Evolutionary conservation across 352 stramenopile genomes (phyloP), one percentile per base, ranked within the genome.

Genomic region (Globisporangium solare): DNA sequence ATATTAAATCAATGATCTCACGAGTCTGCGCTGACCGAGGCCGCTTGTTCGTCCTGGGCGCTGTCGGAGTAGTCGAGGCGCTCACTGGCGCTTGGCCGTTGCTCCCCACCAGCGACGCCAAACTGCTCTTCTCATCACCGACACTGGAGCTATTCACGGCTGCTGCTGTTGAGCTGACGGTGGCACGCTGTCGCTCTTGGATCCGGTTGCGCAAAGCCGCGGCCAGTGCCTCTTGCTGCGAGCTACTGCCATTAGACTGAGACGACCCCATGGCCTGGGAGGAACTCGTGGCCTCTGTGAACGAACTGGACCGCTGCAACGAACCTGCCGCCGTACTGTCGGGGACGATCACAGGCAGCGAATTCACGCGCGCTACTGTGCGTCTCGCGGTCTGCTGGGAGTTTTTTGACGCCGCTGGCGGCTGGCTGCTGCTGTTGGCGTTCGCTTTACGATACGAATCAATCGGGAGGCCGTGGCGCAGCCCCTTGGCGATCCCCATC

Each of bases 1-100:
- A 74, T 21, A 74, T 74, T 47, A 74, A 51, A 55, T 71, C 67
- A 24, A 74, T 74, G 17, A 74, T 46, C n/a, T 62, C 63, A 7
- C 35, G 47, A 2, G 31, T 20, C 20, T 10, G 17, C 0, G 15
- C 22, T 18, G 32, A n/a, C 18, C 27, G 50, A 12, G 27, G 40
- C 1, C 48, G 57, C 32, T 57, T 57, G 15, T 48, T 58, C 20
- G 31, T 3, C 14, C 41, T 35, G 5, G 49, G 8, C 6, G 56
- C 11, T 21, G 43, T 10, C 0, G 17, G 18, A 47, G 8, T 40
- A 20, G 14, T n/a, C 39, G 46, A 21, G 4, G 21, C 0, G 32
- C 11, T 24, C 14, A 40, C 18, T 20, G 22, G 4, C 48, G 13
- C 32, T 12, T 22, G 20, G 15, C 52, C 39, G 24, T 49, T 43